These are phyloP conservation scores for Dissophora globulifera DNA, from an alignment of 192 early-diverging fungal genomes.

Conservation along the genomic window DNA sequence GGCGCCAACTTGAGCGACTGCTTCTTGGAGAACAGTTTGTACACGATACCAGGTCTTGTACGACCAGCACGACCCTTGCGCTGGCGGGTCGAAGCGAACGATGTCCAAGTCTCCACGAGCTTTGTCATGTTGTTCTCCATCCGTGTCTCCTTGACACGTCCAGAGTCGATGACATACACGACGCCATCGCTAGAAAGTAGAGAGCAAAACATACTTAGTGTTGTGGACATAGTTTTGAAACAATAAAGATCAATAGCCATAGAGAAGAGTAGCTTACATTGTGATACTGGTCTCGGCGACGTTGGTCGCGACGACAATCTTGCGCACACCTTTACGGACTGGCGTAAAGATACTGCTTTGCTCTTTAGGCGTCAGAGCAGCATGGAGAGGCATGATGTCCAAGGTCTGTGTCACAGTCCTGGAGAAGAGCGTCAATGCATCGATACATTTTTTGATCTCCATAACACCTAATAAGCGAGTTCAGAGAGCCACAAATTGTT, in stretches of 20 bases:
- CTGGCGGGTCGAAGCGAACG: constrained; percentile 69
- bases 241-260: not conserved
- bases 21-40: constrained; percentile 70
- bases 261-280: constrained; percentile 50
- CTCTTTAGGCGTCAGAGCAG: constrained; percentile 71
- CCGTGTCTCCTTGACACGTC: constrained; percentile 71
- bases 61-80: constrained; percentile 86
- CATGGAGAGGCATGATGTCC: constrained; percentile 72
- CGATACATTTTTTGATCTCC: constrained; percentile 79
- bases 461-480: constrained; percentile 66
- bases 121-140: constrained; percentile 73
- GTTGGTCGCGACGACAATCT: constrained; percentile 81
- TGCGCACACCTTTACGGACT: constrained; percentile 62
- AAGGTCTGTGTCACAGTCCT: constrained; percentile 50
- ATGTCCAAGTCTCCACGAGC: constrained; percentile 61
- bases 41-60: constrained; percentile 78
- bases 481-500: no score
- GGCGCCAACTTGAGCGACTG: constrained; percentile 63
- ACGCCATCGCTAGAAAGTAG: constrained; percentile 76
- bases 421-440: constrained; percentile 52
- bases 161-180: constrained; percentile 76
- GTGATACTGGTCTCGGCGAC: constrained; percentile 87
- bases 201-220: no score
- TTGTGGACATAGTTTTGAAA: no score
- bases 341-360: constrained; percentile 75